A percentile compares a stretch with the other conserved stretches of the same genome.
Evolutionary conservation across 495 filamentous ascomycete genomes (phyloP).

Genomic region (Xylaria curta): DNA sequence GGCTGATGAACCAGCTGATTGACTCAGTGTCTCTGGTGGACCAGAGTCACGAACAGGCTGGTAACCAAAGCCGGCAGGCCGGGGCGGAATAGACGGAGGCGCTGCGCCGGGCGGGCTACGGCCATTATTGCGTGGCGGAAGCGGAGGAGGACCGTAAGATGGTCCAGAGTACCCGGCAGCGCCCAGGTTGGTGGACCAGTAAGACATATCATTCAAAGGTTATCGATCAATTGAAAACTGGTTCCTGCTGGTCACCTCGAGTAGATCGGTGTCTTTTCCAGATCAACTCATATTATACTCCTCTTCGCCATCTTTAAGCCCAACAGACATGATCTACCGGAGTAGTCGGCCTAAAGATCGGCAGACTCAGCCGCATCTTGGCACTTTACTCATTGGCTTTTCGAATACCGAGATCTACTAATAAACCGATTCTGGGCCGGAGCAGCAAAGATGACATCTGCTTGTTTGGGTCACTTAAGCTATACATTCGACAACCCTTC

Average conservation of each 20-base stretch:
- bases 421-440: too few species aligned
- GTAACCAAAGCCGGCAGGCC: conserved; percentile 9
- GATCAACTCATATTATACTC: not conserved
- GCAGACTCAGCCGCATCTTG: conserved; percentile 23
- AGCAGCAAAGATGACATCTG: too few species aligned
- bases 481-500: not conserved
- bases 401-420: conserved; percentile 15
- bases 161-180: not conserved
- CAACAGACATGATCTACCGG: not conserved
- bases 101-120: not conserved
- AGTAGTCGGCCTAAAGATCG: not conserved
- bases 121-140: conserved; percentile 17
- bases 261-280: not conserved
- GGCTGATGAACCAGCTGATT: not conserved
- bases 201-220: not conserved
- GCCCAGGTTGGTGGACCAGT: conserved; percentile 1
- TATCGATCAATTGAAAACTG: not conserved
- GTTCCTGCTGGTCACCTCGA: not conserved
- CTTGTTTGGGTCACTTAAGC: too few species aligned
- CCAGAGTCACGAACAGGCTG: conserved; percentile 3
- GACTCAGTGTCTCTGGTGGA: not conserved
- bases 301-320: not conserved
- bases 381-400: conserved; percentile 7
- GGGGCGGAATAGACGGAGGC: conserved; percentile 21
- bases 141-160: conserved; percentile 17